Evolutionary conservation across 179 eudicot species (phyloP), one percentile per base, ranked within the genome.

Genomic region (Spinacia oleracea): DNA sequence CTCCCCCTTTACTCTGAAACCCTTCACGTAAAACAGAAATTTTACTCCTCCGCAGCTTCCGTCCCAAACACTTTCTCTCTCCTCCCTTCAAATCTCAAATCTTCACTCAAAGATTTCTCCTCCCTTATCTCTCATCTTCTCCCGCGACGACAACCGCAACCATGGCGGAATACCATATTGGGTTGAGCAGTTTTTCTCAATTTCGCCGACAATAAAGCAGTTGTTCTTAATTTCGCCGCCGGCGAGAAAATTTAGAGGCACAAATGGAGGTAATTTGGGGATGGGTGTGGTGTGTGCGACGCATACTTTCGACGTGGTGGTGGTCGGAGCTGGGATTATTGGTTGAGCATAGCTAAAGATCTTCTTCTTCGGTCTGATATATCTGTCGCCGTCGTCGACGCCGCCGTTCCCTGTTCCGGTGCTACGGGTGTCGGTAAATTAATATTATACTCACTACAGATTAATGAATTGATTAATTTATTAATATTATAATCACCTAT

Each of bases 371-470:
- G 82, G 14, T 88, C 99, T 55, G 81, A 90, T 60, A 88, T 93
- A 69, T 93, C 99, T 32, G 97, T 96, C 59, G 98, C 98, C 56
- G 82, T 96, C 35, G 97, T 96, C 31, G 99, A 96, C 70, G 91
- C 97, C 31, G 82, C 86, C 46, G 85, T 90, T 16, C 99, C 99
- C 9, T 96, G 99, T 83, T 79, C 98, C 16, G 99, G 99, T 51
- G 98, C 98, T 71, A 95, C 98, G 65, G 98, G 98, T 68, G 98
- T 98, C 78, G 98, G 98, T 86, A 84, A 42, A 14, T n/a, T n/a
- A n/a, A n/a, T n/a, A 3, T 35, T 51, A 3, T 29, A 5, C 15
- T 25, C 45, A 1, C 32, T 48, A 11, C 7, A 23, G 1, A 31
- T 18, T 51, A 2, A n/a, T n/a, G 59, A 20, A 46, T 74, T 6